phyloP scores from a whole-genome alignment of 306 rosid genomes.

The Trifolium dubium region DNA sequence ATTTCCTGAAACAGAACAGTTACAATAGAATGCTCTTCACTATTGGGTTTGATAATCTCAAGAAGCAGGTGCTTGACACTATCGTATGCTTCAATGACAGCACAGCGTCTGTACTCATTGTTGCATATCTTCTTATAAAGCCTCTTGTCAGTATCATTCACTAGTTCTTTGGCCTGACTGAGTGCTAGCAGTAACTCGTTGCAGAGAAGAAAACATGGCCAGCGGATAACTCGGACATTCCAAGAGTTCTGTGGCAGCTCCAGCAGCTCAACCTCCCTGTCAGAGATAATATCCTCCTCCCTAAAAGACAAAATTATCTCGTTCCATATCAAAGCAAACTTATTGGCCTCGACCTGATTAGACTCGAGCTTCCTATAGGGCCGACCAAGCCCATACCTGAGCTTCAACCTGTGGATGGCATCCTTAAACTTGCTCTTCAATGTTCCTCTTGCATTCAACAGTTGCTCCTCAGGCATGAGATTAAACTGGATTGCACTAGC shows the following conservation, averaged over 20 bases:
- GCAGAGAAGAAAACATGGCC: slow-evolving; percentile 98
- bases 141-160: slow-evolving; percentile 79
- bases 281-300: slow-evolving; percentile 96
- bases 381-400: slow-evolving; percentile 94
- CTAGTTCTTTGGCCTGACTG: slow-evolving; percentile 90
- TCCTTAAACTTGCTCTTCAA: slow-evolving; percentile 82
- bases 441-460: slow-evolving; percentile 77
- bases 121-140: slow-evolving; percentile 83
- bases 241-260: slow-evolving; percentile 90
- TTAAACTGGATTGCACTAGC: slow-evolving; percentile 95
- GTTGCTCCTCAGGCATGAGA: slow-evolving; percentile 97
- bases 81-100: slow-evolving; percentile 86
- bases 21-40: slow-evolving; percentile 89
- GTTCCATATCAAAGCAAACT: slow-evolving; percentile 95
- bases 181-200: slow-evolving; percentile 92
- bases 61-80: slow-evolving; percentile 74
- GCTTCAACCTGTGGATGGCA: slow-evolving; percentile 85
- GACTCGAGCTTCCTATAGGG: slow-evolving; percentile 90
- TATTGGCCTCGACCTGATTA: slow-evolving; percentile 85
- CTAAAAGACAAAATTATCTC: slow-evolving; percentile 86
- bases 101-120: slow-evolving; percentile 91
- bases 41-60: slow-evolving; percentile 61
- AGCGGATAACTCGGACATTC: slow-evolving; percentile 89
- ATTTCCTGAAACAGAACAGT: slow-evolving; percentile 82
- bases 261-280: slow-evolving; percentile 80